Evolutionary conservation across 139 green algal genomes (phyloP).

Genomic region (Tetradesmus lagerheimii): DNA sequence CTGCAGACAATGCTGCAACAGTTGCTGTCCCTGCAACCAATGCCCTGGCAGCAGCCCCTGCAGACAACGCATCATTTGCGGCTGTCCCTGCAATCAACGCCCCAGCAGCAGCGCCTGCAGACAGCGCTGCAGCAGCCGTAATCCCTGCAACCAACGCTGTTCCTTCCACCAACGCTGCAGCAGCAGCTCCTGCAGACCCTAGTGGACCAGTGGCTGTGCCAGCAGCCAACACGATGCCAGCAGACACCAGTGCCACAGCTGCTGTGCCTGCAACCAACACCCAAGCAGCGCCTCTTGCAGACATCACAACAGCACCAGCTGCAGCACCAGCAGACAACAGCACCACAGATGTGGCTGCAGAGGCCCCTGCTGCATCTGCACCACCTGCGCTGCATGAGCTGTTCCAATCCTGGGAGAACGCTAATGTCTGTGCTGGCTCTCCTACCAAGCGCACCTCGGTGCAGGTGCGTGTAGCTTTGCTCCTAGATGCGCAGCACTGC

Average conservation of each 20-base stretch:
- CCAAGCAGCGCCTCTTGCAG: background rate
- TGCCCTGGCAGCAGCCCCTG: too few relatives aligned
- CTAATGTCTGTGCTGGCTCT: background rate
- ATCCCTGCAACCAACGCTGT: background rate
- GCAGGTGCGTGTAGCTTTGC: background rate
- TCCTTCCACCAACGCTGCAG: background rate
- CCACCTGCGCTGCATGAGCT: background rate
- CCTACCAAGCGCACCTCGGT: background rate
- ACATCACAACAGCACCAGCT: background rate
- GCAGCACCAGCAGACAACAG: background rate
- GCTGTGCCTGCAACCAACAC: background rate
- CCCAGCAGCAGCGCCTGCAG: background rate
- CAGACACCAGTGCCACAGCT: background rate
- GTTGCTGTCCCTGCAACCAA: background rate
- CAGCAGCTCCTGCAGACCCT: background rate
- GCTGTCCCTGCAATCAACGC: background rate
- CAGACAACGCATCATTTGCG: too few relatives aligned
- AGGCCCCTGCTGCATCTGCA: background rate
- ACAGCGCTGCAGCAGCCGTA: background rate
- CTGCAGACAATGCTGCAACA: background rate
- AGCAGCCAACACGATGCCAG: background rate
- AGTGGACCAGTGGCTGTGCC: background rate
- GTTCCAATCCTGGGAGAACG: background rate
- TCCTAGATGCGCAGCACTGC: too few relatives aligned
- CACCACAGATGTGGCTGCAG: background rate